phyloP scores from a whole-genome alignment of 1,284 basidiomycete species.

The Calocybe gambosa region DNA sequence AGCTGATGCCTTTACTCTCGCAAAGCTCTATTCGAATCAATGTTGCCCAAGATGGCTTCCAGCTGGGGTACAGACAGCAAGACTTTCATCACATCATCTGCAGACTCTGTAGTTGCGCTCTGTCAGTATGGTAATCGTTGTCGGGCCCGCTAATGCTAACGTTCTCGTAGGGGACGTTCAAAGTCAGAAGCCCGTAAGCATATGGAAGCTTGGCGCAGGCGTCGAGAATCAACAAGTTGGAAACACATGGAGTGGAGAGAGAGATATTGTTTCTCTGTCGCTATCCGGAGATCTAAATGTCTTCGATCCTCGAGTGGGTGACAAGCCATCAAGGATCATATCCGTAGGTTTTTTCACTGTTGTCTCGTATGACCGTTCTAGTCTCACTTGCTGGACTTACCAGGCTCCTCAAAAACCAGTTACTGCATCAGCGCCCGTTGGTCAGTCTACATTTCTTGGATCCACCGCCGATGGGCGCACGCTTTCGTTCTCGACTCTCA shows the following conservation, averaged over 20 bases:
- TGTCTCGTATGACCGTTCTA: not conserved
- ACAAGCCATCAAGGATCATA: constrained; percentile 57
- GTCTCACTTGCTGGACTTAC: not conserved
- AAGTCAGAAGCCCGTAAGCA: constrained; percentile 56
- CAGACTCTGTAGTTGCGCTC: constrained; percentile 84
- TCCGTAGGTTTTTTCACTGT: constrained; percentile 35
- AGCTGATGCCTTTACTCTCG: not conserved
- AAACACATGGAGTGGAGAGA: constrained; percentile 72
- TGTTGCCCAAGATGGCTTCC: constrained; percentile 55
- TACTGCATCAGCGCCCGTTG: constrained; percentile 52
- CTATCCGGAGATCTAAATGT: constrained; percentile 81
- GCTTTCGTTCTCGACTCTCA: constrained; percentile 52
- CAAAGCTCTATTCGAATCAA: not conserved
- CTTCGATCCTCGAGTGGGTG: constrained; percentile 69
- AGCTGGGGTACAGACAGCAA: constrained; percentile 76
- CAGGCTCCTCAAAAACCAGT: constrained; percentile 80
- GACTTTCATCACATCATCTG: constrained; percentile 75
- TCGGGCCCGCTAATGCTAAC: not conserved
- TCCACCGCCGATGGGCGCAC: constrained; percentile 84
- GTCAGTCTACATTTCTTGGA: constrained; percentile 63
- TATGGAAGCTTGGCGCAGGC: constrained; percentile 68
- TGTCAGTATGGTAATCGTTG: constrained; percentile 44
- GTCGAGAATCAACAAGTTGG: constrained; percentile 84
- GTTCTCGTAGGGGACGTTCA: constrained; percentile 68
- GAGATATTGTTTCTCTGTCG: constrained; percentile 80